phyloP scores from a whole-genome alignment of 306 rosid genomes.

The Senna siamea region DNA sequence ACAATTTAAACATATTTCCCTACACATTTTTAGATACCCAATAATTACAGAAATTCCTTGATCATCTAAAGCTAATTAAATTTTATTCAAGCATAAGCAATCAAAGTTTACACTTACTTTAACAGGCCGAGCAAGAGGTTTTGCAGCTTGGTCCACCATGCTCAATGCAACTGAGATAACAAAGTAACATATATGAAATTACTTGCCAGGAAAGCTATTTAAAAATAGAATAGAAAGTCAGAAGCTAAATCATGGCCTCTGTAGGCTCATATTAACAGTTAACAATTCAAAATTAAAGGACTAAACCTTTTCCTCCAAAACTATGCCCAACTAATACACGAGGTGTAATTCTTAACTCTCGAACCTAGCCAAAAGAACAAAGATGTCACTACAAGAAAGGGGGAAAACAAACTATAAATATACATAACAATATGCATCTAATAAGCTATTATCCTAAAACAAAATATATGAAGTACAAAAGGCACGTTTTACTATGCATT shows the following conservation, averaged over 20 bases:
- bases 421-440: not conserved
- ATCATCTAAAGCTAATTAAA: slow-evolving; percentile 6
- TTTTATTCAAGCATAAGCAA: slow-evolving; percentile 13
- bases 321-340: slow-evolving; percentile 94
- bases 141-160: slow-evolving; percentile 99
- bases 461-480: slow-evolving; percentile 4
- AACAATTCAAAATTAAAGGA: not conserved
- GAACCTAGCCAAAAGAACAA: slow-evolving; percentile 60
- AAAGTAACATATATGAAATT: slow-evolving; percentile 36
- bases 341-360: slow-evolving; percentile 78
- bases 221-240: not conserved
- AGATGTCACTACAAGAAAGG: slow-evolving; percentile 12
- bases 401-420: slow-evolving; percentile 15
- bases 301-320: slow-evolving; percentile 93
- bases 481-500: slow-evolving; percentile 21
- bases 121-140: slow-evolving; percentile 97
- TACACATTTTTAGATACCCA: not conserved
- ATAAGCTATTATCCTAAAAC: slow-evolving; percentile 16
- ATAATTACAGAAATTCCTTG: not conserved
- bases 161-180: slow-evolving; percentile 76
- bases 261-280: not conserved
- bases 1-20: not conserved
- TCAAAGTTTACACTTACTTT: slow-evolving; percentile 57
- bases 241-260: not conserved
- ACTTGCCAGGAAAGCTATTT: slow-evolving; percentile 25